These are phyloP conservation scores for Suhomyces vadensis DNA, from an alignment of 805 yeast genomes.

Conservation along the genomic window DNA sequence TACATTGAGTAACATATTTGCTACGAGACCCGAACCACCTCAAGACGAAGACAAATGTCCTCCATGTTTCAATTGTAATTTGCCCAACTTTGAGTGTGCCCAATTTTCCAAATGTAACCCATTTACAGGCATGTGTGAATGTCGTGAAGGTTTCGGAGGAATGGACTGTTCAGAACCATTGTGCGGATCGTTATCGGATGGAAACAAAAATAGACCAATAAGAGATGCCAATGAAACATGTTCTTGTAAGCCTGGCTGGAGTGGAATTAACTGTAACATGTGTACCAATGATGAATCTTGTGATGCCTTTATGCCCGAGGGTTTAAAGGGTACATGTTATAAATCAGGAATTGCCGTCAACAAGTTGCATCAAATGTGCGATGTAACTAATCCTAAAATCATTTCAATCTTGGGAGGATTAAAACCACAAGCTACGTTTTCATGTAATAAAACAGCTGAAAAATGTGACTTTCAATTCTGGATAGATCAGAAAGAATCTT, in stretches of 20 bases:
- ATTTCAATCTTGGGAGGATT: slow-evolving; percentile 75
- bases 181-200: slow-evolving; percentile 79
- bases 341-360: slow-evolving; percentile 80
- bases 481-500: slow-evolving; percentile 88
- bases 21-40: not conserved
- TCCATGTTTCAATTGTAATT: slow-evolving; percentile 92
- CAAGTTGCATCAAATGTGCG: slow-evolving; percentile 85
- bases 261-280: slow-evolving; percentile 89
- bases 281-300: slow-evolving; percentile 76
- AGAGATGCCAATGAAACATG: slow-evolving; percentile 59
- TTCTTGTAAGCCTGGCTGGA: slow-evolving; percentile 84
- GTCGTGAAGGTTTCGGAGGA: slow-evolving; percentile 92
- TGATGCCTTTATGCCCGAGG: slow-evolving; percentile 84
- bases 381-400: slow-evolving; percentile 88
- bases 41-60: slow-evolving; percentile 57
- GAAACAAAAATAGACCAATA: slow-evolving; percentile 60
- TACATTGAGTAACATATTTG: not conserved
- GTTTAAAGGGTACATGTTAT: slow-evolving; percentile 85
- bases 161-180: slow-evolving; percentile 84
- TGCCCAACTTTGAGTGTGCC: slow-evolving; percentile 85
- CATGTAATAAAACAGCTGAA: slow-evolving; percentile 68
- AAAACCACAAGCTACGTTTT: slow-evolving; percentile 88
- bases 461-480: slow-evolving; percentile 91
- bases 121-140: slow-evolving; percentile 88
- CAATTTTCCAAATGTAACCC: slow-evolving; percentile 89